These are phyloP conservation scores for Serendipita vermifera DNA, from an alignment of 768 basidiomycete species.

Conservation along the genomic window DNA sequence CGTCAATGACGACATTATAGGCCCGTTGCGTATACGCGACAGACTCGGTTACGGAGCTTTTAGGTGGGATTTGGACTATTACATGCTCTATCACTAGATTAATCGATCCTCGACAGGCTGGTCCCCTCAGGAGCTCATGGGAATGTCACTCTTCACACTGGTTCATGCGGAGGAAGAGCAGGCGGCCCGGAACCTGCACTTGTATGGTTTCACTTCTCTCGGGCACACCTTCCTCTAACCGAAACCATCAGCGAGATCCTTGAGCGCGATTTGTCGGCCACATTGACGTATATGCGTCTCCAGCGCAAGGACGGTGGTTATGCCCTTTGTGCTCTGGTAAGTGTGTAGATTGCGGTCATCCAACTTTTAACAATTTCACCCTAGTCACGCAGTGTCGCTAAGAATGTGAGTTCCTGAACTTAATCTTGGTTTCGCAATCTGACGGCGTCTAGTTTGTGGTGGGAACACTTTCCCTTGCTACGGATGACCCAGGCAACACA, in stretches of 20 bases:
- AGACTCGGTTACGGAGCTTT: conserved; percentile 50
- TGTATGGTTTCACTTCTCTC: not conserved
- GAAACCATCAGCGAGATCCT: conserved; percentile 48
- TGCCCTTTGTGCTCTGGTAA: conserved; percentile 58
- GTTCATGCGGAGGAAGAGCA: conserved; percentile 71
- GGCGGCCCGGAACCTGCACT: conserved; percentile 54
- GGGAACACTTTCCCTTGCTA: conserved; percentile 66
- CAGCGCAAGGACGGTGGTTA: conserved; percentile 70
- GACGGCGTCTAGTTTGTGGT: conserved; percentile 32
- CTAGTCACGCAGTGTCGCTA: conserved; percentile 52
- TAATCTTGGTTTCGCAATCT: not conserved
- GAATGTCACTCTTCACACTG: conserved; percentile 54
- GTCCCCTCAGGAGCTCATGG: conserved; percentile 41
- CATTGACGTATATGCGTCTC: conserved; percentile 63
- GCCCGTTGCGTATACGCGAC: conserved; percentile 55
- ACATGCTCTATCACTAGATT: conserved; percentile 29
- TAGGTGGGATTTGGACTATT: conserved; percentile 30
- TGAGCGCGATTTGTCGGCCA: conserved; percentile 64
- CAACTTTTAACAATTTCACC: conserved; percentile 11
- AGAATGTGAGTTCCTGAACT: conserved; percentile 32
- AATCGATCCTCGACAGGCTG: conserved; percentile 39
- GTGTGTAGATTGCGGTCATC: conserved; percentile 20
- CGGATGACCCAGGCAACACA: conserved; percentile 71
- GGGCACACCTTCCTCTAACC: not conserved
- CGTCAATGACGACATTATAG: conserved; percentile 23